Conservation (phyloP, 257 asterid species). For the Sherardia arvensis region DNA sequence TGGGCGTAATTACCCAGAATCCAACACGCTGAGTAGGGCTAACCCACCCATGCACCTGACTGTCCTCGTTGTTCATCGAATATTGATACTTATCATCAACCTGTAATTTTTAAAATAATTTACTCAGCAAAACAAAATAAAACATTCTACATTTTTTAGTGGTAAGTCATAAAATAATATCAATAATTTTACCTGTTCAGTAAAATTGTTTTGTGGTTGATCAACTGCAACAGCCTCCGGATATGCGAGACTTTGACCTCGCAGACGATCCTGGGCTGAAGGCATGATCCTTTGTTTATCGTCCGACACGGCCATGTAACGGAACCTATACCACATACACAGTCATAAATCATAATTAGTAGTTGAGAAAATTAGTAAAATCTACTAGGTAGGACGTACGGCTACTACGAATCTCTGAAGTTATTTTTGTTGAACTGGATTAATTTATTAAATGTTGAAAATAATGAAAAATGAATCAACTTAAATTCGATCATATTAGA, state of each 20-base stretch:
- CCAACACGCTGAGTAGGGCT: slow-evolving; percentile 15
- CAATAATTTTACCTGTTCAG: slow-evolving; percentile 16
- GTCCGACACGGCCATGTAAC: slow-evolving; percentile 66
- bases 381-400: no score
- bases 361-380: no score
- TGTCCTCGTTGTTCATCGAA: slow-evolving; percentile 19
- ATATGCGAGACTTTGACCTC: slow-evolving; percentile 40
- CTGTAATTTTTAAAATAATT: slow-evolving; percentile 11
- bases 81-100: slow-evolving; percentile 37
- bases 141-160: no score
- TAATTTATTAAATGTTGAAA: no score
- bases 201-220: slow-evolving; percentile 14
- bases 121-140: not conserved
- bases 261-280: slow-evolving; percentile 30
- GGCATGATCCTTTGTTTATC: slow-evolving; percentile 59
- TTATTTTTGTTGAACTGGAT: no score
- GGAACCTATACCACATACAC: slow-evolving; percentile 36
- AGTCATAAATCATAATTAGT: no score
- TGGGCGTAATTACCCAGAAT: slow-evolving; percentile 30
- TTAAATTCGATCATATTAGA: no score
- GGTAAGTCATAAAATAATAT: no score
- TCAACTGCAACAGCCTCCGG: slow-evolving; percentile 53
- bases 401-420: no score
- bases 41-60: slow-evolving; percentile 28
- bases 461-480: no score